phyloP scores from a whole-genome alignment of 2,329 filamentous ascomycete species.

The Tolypocladium album region DNA sequence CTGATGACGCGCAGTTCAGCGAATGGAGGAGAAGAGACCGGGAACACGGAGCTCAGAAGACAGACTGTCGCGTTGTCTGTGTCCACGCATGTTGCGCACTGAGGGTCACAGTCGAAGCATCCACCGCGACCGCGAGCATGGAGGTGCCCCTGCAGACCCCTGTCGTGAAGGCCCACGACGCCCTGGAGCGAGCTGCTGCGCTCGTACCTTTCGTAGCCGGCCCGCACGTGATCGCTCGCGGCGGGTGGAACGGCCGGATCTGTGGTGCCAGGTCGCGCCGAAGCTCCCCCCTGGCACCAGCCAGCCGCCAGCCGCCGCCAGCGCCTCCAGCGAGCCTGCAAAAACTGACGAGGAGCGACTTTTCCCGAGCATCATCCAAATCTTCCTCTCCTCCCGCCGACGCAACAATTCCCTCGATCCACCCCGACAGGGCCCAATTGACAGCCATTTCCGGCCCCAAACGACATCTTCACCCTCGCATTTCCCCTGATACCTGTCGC shows the following conservation, averaged over 20 bases:
- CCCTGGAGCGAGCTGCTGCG: neutral
- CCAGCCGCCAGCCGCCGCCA: neutral
- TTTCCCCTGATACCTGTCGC: constrained; percentile 25
- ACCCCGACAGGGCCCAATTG: constrained; percentile 32
- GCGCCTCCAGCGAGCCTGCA: constrained; percentile 12
- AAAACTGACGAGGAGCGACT: constrained; percentile 28
- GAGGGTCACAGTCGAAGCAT: neutral
- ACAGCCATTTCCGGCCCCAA: constrained; percentile 27
- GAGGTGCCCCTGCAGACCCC: neutral
- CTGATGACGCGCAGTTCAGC: neutral
- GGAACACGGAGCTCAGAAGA: neutral
- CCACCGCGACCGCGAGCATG: neutral
- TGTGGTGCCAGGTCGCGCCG: constrained; percentile 16
- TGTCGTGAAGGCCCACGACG: neutral
- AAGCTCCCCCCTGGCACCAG: constrained; percentile 10
- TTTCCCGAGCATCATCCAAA: constrained; percentile 33
- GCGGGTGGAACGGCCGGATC: neutral
- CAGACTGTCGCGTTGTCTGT: neutral
- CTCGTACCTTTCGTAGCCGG: neutral
- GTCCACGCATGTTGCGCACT: neutral
- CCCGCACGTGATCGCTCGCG: constrained; percentile 14
- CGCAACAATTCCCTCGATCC: constrained; percentile 28
- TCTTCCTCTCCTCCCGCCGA: constrained; percentile 26
- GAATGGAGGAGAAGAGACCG: neutral
- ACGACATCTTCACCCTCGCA: constrained; percentile 22